phyloP scores from a whole-genome alignment of 768 basidiomycete species.

The Suillus sp. region DNA sequence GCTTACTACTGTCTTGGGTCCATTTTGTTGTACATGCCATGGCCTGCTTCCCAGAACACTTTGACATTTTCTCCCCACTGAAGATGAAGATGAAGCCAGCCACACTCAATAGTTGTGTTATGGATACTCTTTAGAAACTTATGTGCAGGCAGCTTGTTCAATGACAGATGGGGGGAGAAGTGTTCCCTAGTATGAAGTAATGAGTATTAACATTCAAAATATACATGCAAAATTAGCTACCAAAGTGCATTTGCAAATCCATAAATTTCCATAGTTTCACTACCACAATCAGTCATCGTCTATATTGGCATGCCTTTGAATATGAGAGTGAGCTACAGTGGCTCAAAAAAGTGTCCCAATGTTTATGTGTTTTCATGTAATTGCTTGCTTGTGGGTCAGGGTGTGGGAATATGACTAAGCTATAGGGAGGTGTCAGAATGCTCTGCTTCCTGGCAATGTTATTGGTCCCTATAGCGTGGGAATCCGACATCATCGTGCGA shows the following conservation, averaged over 20 bases:
- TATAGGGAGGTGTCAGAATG: no score
- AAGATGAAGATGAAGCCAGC: conserved; percentile 31
- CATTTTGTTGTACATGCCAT: conserved; percentile 23
- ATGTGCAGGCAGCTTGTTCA: conserved; percentile 30
- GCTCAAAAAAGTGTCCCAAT: no score
- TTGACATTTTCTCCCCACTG: conserved; percentile 35
- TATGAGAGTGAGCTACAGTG: conserved; percentile 1
- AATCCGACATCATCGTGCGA: no score
- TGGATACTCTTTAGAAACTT: conserved; percentile 30
- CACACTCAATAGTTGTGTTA: conserved; percentile 34
- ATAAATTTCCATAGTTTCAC: conserved; percentile 29
- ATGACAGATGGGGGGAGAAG: conserved; percentile 21
- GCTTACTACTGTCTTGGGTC: conserved; percentile 22
- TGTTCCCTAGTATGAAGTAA: conserved; percentile 20
- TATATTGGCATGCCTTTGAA: conserved; percentile 36
- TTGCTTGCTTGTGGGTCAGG: no score
- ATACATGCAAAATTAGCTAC: conserved; percentile 16
- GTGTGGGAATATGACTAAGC: no score
- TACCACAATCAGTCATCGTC: conserved; percentile 36
- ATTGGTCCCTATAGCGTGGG: no score
- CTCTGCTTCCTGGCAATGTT: no score
- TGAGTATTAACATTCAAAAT: not conserved
- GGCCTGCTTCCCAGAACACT: conserved; percentile 24
- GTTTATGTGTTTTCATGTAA: no score
- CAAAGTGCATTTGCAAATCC: conserved; percentile 31